Evolutionary conservation across 1,284 basidiomycete genomes (phyloP).

Genomic region (Puccinia triticina): DNA sequence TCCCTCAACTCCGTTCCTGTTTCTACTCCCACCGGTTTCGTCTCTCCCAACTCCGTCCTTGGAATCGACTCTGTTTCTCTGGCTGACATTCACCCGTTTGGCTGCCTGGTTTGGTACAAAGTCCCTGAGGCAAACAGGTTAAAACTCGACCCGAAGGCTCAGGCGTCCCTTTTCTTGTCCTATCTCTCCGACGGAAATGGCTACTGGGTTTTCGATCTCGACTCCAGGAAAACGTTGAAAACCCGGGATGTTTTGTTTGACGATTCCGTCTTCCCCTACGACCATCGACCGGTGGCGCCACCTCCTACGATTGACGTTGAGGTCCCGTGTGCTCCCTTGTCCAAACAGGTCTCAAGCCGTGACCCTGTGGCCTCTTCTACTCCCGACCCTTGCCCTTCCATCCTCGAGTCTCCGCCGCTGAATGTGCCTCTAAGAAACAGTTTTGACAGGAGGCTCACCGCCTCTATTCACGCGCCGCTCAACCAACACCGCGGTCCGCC

Average conservation of each 20-base stretch:
- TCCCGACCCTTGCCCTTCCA: not conserved
- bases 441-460: too few relatives aligned
- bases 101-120: not conserved
- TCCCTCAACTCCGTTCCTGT: not conserved
- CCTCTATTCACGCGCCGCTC: not conserved
- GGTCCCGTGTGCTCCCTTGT: too few relatives aligned
- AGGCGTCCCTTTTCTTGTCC: not conserved
- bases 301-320: too few relatives aligned
- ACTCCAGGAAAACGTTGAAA: not conserved
- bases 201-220: not conserved
- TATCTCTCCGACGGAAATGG: slow-evolving; percentile 9
- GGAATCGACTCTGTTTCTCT: not conserved
- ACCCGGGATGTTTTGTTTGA: too few relatives aligned
- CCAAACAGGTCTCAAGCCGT: not conserved
- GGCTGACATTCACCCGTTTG: slow-evolving; percentile 21
- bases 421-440: too few relatives aligned
- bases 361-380: not conserved
- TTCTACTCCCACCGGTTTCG: not conserved
- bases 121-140: too few relatives aligned
- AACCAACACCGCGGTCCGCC: not conserved
- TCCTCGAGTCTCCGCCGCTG: too few relatives aligned
- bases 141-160: not conserved
- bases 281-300: too few relatives aligned
- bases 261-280: too few relatives aligned
- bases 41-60: not conserved